Evolutionary conservation across 1,284 basidiomycete genomes (phyloP).

Genomic region (Puccinia polysora): DNA sequence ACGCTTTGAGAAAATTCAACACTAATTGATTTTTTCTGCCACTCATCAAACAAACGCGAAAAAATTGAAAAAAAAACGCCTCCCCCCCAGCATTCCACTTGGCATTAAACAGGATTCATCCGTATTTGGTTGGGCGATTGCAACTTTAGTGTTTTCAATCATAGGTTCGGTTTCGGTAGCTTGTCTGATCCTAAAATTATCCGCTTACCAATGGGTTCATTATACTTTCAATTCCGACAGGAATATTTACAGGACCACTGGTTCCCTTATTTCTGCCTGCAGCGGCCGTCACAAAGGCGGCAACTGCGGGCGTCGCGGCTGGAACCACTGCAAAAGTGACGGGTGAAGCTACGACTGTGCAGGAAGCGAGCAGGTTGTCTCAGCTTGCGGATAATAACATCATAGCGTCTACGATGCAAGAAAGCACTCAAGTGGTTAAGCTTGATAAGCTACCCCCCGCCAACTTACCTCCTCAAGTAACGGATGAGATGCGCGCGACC

Average conservation of each 20-base stretch:
- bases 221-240: not conserved
- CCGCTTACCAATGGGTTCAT: not conserved
- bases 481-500: too few species aligned
- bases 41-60: not conserved
- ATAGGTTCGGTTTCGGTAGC: not conserved
- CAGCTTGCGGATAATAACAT: too few species aligned
- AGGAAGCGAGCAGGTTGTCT: not conserved
- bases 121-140: slow-evolving; percentile 28
- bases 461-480: not conserved
- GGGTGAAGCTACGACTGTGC: not conserved
- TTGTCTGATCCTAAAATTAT: not conserved
- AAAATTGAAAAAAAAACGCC: too few species aligned
- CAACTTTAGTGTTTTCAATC: slow-evolving; percentile 19
- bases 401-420: too few species aligned
- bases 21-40: not conserved
- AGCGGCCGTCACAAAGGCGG: not conserved
- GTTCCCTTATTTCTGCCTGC: slow-evolving; percentile 9
- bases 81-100: slow-evolving; percentile 10
- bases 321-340: not conserved
- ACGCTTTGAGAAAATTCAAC: not conserved
- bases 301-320: not conserved
- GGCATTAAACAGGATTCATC: not conserved
- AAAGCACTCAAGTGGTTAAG: too few species aligned
- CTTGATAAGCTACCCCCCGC: too few species aligned
- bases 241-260: slow-evolving; percentile 8